These are phyloP conservation scores for Ustilago tritici DNA, from an alignment of 1,284 basidiomycete genomes.

Conservation along the genomic window DNA sequence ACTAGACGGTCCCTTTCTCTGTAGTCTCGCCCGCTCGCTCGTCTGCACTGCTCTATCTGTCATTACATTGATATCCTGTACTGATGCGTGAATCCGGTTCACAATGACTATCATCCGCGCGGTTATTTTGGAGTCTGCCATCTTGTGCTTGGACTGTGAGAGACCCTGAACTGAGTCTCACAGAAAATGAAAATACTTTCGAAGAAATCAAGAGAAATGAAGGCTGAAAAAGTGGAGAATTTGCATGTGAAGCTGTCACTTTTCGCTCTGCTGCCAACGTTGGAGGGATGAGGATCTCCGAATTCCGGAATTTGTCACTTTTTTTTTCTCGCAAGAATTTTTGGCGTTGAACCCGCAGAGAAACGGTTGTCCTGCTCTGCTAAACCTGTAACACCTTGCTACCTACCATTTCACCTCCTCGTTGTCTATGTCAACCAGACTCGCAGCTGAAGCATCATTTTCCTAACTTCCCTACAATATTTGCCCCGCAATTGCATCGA, in stretches of 20 bases:
- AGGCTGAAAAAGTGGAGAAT: background rate
- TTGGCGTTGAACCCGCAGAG: slow-evolving; percentile 7
- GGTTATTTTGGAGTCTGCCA: too few species aligned
- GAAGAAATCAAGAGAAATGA: background rate
- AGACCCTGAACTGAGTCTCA: background rate
- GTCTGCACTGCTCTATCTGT: background rate
- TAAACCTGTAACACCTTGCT: background rate
- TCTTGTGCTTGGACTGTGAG: background rate
- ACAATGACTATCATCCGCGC: background rate
- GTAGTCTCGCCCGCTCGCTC: background rate
- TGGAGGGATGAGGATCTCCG: background rate
- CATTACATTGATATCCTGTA: background rate
- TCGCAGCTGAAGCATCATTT: background rate
- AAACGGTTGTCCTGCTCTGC: background rate
- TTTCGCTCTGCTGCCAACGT: background rate
- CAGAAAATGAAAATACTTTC: background rate
- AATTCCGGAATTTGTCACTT: slow-evolving; percentile 1
- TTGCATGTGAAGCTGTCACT: background rate
- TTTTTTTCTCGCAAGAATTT: slow-evolving; percentile 5
- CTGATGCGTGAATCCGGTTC: background rate
- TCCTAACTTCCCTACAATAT: background rate
- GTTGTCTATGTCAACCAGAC: background rate
- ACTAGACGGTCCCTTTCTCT: slow-evolving; percentile 14
- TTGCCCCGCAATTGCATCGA: background rate
- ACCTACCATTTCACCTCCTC: background rate